Conservation (phyloP, 1,284 basidiomycete species). For the Rhizoctonia solani region DNA sequence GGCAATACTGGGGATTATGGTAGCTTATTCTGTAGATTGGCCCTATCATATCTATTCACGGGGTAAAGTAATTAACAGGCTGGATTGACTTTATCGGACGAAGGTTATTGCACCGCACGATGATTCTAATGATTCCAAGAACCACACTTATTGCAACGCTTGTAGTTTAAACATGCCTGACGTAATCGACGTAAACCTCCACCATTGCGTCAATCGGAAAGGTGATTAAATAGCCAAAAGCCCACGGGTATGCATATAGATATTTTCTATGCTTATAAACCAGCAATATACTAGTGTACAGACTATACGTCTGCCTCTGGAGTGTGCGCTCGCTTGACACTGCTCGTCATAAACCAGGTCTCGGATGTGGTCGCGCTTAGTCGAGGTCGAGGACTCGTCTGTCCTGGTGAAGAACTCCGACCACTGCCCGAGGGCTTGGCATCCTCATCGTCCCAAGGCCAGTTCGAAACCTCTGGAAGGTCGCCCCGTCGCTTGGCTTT, state of each 20-base stretch:
- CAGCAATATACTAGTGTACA: not conserved
- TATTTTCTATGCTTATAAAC: no score
- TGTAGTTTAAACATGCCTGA: not conserved
- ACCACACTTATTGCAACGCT: no score
- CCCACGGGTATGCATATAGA: no score
- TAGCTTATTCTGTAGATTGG: no score
- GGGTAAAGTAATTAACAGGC: no score
- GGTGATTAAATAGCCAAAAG: no score
- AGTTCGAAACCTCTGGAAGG: slow-evolving; percentile 27
- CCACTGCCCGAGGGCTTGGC: not conserved
- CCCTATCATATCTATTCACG: no score
- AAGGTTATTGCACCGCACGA: no score
- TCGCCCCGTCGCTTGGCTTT: slow-evolving; percentile 20
- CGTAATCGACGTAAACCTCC: not conserved
- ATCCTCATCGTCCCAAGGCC: slow-evolving; percentile 34
- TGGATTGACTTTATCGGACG: no score
- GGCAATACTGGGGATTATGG: no score
- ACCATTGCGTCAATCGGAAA: no score
- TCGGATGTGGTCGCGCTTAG: slow-evolving; percentile 15
- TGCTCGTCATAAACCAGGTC: slow-evolving; percentile 29
- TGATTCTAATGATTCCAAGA: no score
- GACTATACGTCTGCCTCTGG: slow-evolving; percentile 3
- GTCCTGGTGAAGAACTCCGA: not conserved
- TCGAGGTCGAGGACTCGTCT: slow-evolving; percentile 9
- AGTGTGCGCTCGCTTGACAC: slow-evolving; percentile 16